Evolutionary conservation across 73 alveolate species (phyloP), one percentile per base, ranked within the genome.

Genomic region (Tetrahymena borealis): DNA sequence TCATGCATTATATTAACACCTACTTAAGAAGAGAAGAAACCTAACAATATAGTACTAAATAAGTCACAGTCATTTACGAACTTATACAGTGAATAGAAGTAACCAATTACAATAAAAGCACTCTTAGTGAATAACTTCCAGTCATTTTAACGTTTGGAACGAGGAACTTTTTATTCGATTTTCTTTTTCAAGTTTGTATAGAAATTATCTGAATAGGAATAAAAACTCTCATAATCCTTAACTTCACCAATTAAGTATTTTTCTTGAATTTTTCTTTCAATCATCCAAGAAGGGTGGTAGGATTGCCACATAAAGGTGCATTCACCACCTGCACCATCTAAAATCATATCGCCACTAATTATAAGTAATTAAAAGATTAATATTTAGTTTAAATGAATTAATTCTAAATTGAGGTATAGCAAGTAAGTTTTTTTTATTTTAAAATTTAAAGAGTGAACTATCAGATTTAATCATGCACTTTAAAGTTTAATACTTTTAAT

Each of bases 271-370:
- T 94, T 95, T 37, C 94, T 20, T 24, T 95, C 95, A 16, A 78
- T 91, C 32, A 91, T 37, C 32, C 90, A 37, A 35, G 93, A 40
- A 4, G 98, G 98, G 79, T 96, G 98, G 79, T 96, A 96, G 79
- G 97, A 94, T 78, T 96, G 95, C 98, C 98, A 96, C 91, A 95
- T 90, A 12, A 97, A 96, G 18, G 98, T 96, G 41, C 98, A 96
- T 78, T 96, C 98, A 11, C 98, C 98, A 31, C 98, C 98, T 36
- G 98, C 98, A 20, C 98, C 98, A 91, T 96, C 98, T 20, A 90
- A 94, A 11, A 96, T 96, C 32, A 96, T 78, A 12, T 95, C 94
- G 12, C 98, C 98, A 11, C 98, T 95, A 35, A 32, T 32, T 31
- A 6, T 39, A 39, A 16, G n/a, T 36, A 39, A 36, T 39, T 15